phyloP scores from a whole-genome alignment of 306 rosid species.

The Quercus alba region DNA sequence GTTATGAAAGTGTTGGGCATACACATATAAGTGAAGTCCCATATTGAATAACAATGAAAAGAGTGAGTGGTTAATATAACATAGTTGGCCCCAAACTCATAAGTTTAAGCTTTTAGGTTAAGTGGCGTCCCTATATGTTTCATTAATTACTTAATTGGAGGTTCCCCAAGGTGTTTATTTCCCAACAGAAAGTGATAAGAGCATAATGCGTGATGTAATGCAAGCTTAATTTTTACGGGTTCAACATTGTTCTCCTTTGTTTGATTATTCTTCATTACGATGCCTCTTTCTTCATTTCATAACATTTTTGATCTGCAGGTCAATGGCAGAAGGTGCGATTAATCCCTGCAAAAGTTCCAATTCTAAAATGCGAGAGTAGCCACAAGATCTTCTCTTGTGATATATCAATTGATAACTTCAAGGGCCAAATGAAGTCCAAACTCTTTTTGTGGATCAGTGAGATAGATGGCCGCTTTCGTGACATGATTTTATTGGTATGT shows the following conservation, averaged over 20 bases:
- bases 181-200: no score
- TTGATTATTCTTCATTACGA: background rate
- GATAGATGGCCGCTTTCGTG: slow-evolving; percentile 78
- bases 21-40: background rate
- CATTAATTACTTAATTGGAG: no score
- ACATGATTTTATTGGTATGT: slow-evolving; percentile 82
- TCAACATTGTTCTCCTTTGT: background rate
- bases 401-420: slow-evolving; percentile 77
- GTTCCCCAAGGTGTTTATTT: no score
- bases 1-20: background rate
- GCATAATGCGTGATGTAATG: no score
- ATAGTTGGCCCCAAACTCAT: no score
- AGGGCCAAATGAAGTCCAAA: slow-evolving; percentile 78
- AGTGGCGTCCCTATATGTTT: no score
- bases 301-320: slow-evolving; percentile 48
- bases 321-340: slow-evolving; percentile 48
- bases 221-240: background rate
- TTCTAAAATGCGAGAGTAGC: slow-evolving; percentile 58
- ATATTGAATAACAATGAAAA: background rate
- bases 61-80: no score
- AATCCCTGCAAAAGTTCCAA: slow-evolving; percentile 77
- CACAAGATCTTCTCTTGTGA: slow-evolving; percentile 58
- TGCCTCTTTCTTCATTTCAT: slow-evolving; percentile 15
- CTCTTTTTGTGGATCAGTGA: slow-evolving; percentile 60
- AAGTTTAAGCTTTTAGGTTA: no score